phyloP scores from a whole-genome alignment of 768 basidiomycete genomes.

The Pulveroboletus sp. region DNA sequence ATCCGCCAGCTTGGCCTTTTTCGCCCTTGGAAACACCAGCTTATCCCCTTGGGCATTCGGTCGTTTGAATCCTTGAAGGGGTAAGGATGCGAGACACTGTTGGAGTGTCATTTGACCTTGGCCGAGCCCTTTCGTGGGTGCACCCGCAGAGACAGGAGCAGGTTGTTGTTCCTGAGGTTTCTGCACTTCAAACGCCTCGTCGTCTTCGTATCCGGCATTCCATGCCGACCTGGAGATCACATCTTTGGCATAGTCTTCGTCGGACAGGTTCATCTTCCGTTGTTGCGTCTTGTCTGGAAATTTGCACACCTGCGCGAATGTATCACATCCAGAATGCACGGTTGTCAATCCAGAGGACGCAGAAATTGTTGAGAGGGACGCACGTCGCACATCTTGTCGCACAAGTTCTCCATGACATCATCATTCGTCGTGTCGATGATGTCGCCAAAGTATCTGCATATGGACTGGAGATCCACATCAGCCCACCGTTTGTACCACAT shows the following conservation, averaged over 20 bases:
- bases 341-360: neutral
- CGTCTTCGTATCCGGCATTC: conserved; percentile 28
- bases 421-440: conserved; percentile 48
- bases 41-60: conserved; percentile 15
- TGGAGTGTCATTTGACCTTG: conserved; percentile 21
- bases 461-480: conserved; percentile 40
- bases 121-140: neutral
- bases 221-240: conserved; percentile 17
- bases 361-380: conserved; percentile 18
- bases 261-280: conserved; percentile 49
- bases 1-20: conserved; percentile 19
- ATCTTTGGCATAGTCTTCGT: conserved; percentile 31
- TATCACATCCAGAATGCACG: neutral
- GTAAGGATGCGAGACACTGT: conserved; percentile 16
- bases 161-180: conserved; percentile 3
- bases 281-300: conserved; percentile 63
- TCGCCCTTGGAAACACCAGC: conserved; percentile 13
- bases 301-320: conserved; percentile 64
- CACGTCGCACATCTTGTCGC: conserved; percentile 82
- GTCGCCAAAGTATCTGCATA: conserved; percentile 84
- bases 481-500: neutral
- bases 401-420: conserved; percentile 48
- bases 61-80: conserved; percentile 24
- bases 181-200: conserved; percentile 15
- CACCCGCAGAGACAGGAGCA: neutral